Percentiles rank a stretch among this genome's conserved stretches.
These are phyloP conservation scores for Cyberlindnera mrakii DNA, from an alignment of 805 yeast genomes.

Conservation along the genomic window DNA sequence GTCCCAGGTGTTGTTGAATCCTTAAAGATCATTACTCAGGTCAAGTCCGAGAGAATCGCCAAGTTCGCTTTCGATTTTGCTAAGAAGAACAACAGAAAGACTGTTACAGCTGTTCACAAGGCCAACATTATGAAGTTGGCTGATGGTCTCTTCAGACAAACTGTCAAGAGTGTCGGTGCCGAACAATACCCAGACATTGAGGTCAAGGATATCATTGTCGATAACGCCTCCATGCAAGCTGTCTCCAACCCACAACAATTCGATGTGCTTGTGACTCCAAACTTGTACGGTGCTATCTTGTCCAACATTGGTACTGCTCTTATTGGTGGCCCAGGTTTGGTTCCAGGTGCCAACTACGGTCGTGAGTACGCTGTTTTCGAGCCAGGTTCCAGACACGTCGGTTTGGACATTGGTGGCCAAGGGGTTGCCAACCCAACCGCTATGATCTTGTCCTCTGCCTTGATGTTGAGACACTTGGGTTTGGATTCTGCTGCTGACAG, in stretches of 20 bases:
- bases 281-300: conserved; percentile 94
- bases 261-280: conserved; percentile 96
- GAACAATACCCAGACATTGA: conserved; percentile 79
- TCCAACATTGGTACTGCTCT: conserved; percentile 97
- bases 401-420: conserved; percentile 91
- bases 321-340: conserved; percentile 97
- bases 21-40: conserved; percentile 87
- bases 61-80: conserved; percentile 97
- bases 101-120: conserved; percentile 96
- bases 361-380: conserved; percentile 96
- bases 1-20: conserved; percentile 98
- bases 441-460: conserved; percentile 83
- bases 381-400: conserved; percentile 99
- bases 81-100: conserved; percentile 80
- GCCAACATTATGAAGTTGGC: conserved; percentile 99
- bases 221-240: conserved; percentile 99
- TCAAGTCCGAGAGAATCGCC: conserved; percentile 95
- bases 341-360: conserved; percentile 98
- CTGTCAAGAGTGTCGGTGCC: conserved; percentile 81
- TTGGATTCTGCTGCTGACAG: conserved; percentile 78
- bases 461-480: conserved; percentile 94
- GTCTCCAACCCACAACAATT: conserved; percentile 97
- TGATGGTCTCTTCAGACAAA: conserved; percentile 95
- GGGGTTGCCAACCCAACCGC: conserved; percentile 98
- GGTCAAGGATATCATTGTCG: conserved; percentile 92